Conservation (phyloP, 768 basidiomycete species). For the Macrolepiota fuliginosa region DNA sequence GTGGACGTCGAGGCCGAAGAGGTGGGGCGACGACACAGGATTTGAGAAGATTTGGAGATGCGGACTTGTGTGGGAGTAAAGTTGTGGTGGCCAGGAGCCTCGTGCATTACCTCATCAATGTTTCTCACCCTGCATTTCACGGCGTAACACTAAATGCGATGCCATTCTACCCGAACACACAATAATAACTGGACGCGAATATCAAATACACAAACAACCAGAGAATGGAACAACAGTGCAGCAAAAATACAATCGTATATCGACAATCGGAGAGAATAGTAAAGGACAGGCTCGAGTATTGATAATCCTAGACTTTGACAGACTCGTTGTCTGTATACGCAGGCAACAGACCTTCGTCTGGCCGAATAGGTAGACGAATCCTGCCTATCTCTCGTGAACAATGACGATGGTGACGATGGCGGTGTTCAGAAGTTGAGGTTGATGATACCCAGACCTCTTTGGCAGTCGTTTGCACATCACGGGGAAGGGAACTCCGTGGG, state of each 20-base stretch:
- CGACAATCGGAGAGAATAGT: neutral
- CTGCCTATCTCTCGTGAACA: conserved; percentile 30
- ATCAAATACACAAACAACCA: neutral
- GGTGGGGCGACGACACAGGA: neutral
- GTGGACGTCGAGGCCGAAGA: neutral
- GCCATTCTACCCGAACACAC: neutral
- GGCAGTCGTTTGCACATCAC: conserved; percentile 50
- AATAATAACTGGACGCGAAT: neutral
- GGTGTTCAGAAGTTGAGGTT: conserved; percentile 24
- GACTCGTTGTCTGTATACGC: conserved; percentile 7
- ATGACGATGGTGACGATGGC: conserved; percentile 29
- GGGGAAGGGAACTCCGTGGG: conserved; percentile 52
- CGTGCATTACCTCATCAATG: conserved; percentile 10
- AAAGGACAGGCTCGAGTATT: neutral
- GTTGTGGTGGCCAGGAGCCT: neutral
- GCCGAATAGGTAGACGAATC: conserved; percentile 42
- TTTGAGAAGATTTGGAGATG: neutral
- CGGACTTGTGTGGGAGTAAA: neutral
- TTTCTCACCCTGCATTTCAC: conserved; percentile 2
- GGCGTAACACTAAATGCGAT: neutral
- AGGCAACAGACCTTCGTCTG: conserved; percentile 45
- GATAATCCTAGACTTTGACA: conserved; percentile 5
- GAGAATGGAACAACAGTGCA: neutral
- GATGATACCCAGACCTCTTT: conserved; percentile 66
- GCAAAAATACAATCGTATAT: conserved; percentile 10